A percentile compares a stretch with the other conserved stretches of the same genome.
Conservation (phyloP, 1,139 yeast genomes). For the Candida tetrigidarum region DNA sequence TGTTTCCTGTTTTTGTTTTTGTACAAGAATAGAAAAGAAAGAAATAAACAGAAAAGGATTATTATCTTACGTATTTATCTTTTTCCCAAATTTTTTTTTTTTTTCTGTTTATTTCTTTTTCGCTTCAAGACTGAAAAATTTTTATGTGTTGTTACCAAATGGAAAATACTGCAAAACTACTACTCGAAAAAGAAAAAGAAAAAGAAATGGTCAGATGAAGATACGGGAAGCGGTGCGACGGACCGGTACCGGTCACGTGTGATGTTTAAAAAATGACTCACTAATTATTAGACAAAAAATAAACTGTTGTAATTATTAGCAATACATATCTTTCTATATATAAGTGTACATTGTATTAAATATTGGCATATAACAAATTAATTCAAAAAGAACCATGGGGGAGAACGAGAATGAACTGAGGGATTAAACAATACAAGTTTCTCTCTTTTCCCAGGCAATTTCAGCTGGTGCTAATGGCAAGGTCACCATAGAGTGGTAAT, state of each 20-base stretch:
- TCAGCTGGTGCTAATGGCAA: constrained; percentile 81
- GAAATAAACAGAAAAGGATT: not conserved
- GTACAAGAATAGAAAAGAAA: too few species aligned
- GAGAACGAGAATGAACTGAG: not conserved
- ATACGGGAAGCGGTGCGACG: too few species aligned
- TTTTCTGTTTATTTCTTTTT: too few species aligned
- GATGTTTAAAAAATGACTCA: too few species aligned
- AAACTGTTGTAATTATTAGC: too few species aligned
- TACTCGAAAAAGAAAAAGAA: too few species aligned
- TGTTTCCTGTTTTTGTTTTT: too few species aligned
- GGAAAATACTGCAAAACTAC: not conserved
- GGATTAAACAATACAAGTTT: constrained; percentile 28
- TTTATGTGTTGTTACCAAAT: not conserved
- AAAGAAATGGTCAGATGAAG: too few species aligned
- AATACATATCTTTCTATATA: not conserved
- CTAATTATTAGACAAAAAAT: too few species aligned
- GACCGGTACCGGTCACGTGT: too few species aligned
- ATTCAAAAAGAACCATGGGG: not conserved
- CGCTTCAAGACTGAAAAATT: constrained; percentile 4
- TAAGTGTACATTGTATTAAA: not conserved
- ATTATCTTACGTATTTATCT: constrained; percentile 1
- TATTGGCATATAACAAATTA: not conserved
- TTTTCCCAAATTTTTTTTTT: not conserved
- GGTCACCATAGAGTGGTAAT: constrained; percentile 93
- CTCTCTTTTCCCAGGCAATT: constrained; percentile 76